Base-by-base conservation (phyloP, 805 yeast species). In the Isabelozyma heimii region DNA sequence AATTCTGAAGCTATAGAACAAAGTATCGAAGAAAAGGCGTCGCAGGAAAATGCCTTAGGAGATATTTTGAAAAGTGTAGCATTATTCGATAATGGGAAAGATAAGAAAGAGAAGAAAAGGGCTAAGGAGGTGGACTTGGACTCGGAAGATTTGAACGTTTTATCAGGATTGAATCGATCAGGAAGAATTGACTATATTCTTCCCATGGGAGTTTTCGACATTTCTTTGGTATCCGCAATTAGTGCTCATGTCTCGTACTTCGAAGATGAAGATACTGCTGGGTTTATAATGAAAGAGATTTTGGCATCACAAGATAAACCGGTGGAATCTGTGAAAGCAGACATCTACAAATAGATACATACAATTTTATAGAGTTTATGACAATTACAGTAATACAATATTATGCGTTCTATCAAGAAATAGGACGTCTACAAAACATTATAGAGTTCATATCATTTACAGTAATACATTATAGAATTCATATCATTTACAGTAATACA, bases 211-310 rank as follows among this genome's bases (percentile, higher is more conserved):
- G 75, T 85, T 17, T 79, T 91, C 53, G 97, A 91, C 57, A 78
- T 91, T 16, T 87, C 95, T 27, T 65, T 90, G 35, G 75, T 92
- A 9, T 80, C 90, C 3, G 94, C 96, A 0, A 73, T 92, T 8
- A 88, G 88, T 44, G 94, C 98, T 0, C 99, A 92, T 65, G 83
- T 89, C 12, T 83, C 89, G 43, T 92, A 92, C 64, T 85, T 92
- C 62, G 96, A 90, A 61, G 96, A 90, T 56, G 77, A 82, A 45
- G 91, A 91, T 58, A 83, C 92, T 37, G 91, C 95, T 0, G 86
- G 85, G 0, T 91, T 92, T 56, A 65, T 92, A 5, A 66, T 91
- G 61, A 75, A 73, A 43, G 91, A 90, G 60, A 61, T 87, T 1
- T 57, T 73, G 37, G 49, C 61, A 13, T 41, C 56, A 15, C 48